A percentile compares a stretch with the other conserved stretches of the same genome.
Conservation (phyloP, 75 land plant genomes). For the Azolla pinnata region DNA sequence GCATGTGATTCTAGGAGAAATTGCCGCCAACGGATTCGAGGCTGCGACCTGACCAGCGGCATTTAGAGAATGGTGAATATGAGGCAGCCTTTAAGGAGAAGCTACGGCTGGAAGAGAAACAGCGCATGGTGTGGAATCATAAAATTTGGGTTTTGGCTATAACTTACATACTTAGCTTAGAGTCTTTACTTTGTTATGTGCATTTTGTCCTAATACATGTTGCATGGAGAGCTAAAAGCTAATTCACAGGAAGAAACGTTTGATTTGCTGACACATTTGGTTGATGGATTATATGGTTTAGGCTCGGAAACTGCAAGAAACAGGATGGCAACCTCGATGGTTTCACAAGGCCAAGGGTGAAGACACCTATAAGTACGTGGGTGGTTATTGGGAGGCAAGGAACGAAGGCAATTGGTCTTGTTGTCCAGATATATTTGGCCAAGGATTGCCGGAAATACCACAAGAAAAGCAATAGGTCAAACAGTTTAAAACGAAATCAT, state of each 20-base stretch:
- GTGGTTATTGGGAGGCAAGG: constrained; percentile 97
- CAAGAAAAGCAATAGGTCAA: background rate
- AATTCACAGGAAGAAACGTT: background rate
- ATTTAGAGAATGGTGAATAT: constrained; percentile 71
- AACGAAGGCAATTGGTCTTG: constrained; percentile 48
- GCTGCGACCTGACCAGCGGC: constrained; percentile 66
- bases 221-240: background rate
- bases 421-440: constrained; percentile 88
- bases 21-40: constrained; percentile 82
- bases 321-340: constrained; percentile 97
- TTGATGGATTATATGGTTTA: too few species aligned
- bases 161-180: too few species aligned
- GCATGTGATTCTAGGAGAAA: constrained; percentile 41
- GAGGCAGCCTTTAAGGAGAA: constrained; percentile 63
- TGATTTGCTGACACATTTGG: background rate
- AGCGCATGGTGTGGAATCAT: constrained; percentile 28
- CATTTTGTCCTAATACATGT: too few species aligned
- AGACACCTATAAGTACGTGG: constrained; percentile 54
- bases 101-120: constrained; percentile 52
- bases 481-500: background rate
- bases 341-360: constrained; percentile 64
- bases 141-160: background rate
- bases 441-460: constrained; percentile 32
- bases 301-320: constrained; percentile 93
- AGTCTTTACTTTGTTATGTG: too few species aligned